Conservation (phyloP, 768 basidiomycete genomes). For the Trametes elegans region DNA sequence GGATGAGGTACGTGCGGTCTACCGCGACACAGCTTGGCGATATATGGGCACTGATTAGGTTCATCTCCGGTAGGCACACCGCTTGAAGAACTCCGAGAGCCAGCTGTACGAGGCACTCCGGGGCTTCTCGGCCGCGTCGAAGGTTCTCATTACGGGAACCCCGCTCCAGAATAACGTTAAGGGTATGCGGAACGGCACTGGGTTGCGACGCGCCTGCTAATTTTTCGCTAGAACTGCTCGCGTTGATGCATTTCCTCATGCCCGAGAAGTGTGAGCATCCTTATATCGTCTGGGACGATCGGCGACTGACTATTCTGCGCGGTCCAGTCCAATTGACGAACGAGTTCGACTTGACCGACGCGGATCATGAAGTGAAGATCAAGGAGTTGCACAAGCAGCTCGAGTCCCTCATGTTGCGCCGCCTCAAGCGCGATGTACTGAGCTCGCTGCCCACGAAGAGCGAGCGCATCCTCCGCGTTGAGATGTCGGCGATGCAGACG, state of each 20-base stretch:
- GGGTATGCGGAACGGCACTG: slow-evolving; percentile 49
- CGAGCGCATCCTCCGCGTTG: slow-evolving; percentile 94
- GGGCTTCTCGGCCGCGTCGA: slow-evolving; percentile 86
- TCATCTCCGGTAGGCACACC: slow-evolving; percentile 68
- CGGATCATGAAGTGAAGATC: slow-evolving; percentile 91
- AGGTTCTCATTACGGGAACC: slow-evolving; percentile 96
- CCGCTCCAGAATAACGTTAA: slow-evolving; percentile 99
- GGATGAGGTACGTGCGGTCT: slow-evolving; percentile 68
- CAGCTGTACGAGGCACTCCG: slow-evolving; percentile 93
- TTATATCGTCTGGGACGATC: background rate
- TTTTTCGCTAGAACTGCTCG: slow-evolving; percentile 69
- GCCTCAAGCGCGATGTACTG: slow-evolving; percentile 94
- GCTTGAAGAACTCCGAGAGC: slow-evolving; percentile 96
- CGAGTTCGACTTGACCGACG: slow-evolving; percentile 94
- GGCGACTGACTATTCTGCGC: slow-evolving; percentile 2
- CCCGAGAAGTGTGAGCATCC: slow-evolving; percentile 84
- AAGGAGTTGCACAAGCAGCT: slow-evolving; percentile 93
- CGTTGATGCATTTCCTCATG: slow-evolving; percentile 99
- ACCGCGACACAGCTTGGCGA: background rate
- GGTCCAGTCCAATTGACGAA: slow-evolving; percentile 80
- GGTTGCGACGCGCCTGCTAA: slow-evolving; percentile 11
- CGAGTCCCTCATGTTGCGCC: slow-evolving; percentile 90
- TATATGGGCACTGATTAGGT: background rate
- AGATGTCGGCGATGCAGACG: slow-evolving; percentile 95
- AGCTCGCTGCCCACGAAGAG: slow-evolving; percentile 97